phyloP scores from a whole-genome alignment of 176 grass and related monocot genomes.

The Lolium perenne region DNA sequence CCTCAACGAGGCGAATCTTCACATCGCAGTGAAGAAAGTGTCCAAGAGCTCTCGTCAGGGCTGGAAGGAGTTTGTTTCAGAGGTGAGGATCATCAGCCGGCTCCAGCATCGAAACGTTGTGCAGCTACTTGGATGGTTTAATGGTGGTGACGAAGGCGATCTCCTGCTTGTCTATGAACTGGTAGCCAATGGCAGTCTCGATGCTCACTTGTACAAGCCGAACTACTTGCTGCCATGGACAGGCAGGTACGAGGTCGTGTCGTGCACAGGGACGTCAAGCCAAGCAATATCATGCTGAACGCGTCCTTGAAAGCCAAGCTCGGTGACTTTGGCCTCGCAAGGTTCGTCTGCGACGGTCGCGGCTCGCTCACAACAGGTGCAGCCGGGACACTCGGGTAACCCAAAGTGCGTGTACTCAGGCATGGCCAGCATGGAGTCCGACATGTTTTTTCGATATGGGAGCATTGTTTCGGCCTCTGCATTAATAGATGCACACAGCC shows the following conservation, averaged over 20 bases:
- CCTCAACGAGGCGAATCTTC: background rate
- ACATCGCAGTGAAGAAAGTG: slow-evolving; percentile 37
- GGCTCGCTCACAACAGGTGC: background rate
- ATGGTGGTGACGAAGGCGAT: slow-evolving; percentile 3
- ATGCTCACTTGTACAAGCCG: slow-evolving; percentile 36
- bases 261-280: slow-evolving; percentile 1
- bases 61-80: slow-evolving; percentile 60
- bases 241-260: background rate
- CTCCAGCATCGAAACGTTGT: slow-evolving; percentile 63
- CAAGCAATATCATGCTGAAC: slow-evolving; percentile 27
- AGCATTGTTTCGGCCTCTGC: too few species aligned
- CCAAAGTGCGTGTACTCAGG: background rate
- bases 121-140: slow-evolving; percentile 59
- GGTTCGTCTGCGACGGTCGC: background rate
- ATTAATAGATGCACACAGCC: too few species aligned
- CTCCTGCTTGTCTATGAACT: slow-evolving; percentile 52
- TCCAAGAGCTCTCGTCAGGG: slow-evolving; percentile 43
- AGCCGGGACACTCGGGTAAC: background rate
- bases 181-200: slow-evolving; percentile 66
- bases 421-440: background rate
- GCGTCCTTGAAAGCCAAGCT: slow-evolving; percentile 1
- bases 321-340: slow-evolving; percentile 30
- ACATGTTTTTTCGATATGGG: too few species aligned
- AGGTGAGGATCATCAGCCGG: slow-evolving; percentile 58
- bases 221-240: slow-evolving; percentile 35